Evolutionary conservation across 305 asterid genomes (phyloP).

Genomic region (Coffea humblotiana): DNA sequence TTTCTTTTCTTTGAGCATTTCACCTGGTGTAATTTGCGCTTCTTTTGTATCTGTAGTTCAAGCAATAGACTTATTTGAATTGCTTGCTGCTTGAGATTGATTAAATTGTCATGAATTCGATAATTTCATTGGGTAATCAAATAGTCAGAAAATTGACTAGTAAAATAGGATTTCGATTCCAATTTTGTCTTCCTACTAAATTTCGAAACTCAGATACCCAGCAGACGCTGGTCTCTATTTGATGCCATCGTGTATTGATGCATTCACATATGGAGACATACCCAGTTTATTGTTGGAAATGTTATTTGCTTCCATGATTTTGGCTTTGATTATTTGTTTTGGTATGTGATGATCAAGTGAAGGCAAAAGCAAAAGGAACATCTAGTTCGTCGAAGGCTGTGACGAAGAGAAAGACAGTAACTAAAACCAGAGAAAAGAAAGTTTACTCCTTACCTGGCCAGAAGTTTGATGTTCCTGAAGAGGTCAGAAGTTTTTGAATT

Average conservation of each 20-base stretch:
- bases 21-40: neutral
- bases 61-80: neutral
- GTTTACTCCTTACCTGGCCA: constrained; percentile 87
- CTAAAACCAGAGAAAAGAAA: constrained; percentile 73
- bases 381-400: constrained; percentile 51
- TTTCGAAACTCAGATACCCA: neutral
- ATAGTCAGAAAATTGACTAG: neutral
- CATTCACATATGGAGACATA: neutral
- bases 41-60: neutral
- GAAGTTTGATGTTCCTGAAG: constrained; percentile 88
- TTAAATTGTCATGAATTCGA: neutral
- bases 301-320: constrained; percentile 7
- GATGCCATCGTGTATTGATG: neutral
- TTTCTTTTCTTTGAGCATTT: neutral
- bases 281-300: neutral
- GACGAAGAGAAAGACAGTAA: constrained; percentile 36
- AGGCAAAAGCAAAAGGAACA: constrained; percentile 55
- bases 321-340: constrained; percentile 21
- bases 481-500: constrained; percentile 46
- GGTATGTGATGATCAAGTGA: constrained; percentile 46
- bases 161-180: neutral
- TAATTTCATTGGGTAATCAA: neutral
- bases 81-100: neutral
- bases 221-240: neutral
- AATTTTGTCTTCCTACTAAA: neutral